Evolutionary conservation across 768 basidiomycete species (phyloP).

Genomic region (Tephrocybe rancida): DNA sequence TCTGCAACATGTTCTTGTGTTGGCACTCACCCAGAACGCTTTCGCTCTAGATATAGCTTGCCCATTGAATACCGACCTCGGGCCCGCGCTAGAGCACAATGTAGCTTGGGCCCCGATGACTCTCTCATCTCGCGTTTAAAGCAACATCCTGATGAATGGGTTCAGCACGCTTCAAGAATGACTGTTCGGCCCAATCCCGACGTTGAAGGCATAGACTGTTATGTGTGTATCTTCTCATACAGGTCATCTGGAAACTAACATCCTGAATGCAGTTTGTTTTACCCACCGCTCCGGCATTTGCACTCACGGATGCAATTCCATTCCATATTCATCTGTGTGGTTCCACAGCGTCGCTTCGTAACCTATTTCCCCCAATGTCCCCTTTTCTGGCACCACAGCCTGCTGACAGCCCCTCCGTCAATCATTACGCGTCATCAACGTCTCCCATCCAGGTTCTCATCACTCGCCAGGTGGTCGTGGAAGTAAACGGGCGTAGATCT

Average conservation of each 20-base stretch:
- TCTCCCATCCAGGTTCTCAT: slow-evolving; percentile 45
- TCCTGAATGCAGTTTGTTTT: slow-evolving; percentile 1
- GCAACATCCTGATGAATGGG: slow-evolving; percentile 60
- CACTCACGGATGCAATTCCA: slow-evolving; percentile 5
- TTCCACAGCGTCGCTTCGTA: slow-evolving; percentile 42
- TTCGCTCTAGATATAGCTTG: slow-evolving; percentile 35
- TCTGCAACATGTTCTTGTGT: not conserved
- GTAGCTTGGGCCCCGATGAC: slow-evolving; percentile 42
- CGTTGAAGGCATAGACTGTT: slow-evolving; percentile 47
- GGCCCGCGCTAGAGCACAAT: slow-evolving; percentile 39
- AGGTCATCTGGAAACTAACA: not conserved
- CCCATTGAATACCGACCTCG: slow-evolving; percentile 48
- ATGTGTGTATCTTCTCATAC: slow-evolving; percentile 37
- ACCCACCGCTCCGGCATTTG: slow-evolving; percentile 1
- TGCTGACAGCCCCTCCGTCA: slow-evolving; percentile 9
- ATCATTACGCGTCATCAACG: slow-evolving; percentile 10
- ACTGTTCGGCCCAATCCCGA: slow-evolving; percentile 30
- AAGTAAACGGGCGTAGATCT: slow-evolving; percentile 38
- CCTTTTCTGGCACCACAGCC: slow-evolving; percentile 19
- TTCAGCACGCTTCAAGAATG: slow-evolving; percentile 45
- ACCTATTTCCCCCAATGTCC: slow-evolving; percentile 37
- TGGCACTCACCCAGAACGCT: not conserved
- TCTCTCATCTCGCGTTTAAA: slow-evolving; percentile 54
- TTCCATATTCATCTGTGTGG: slow-evolving; percentile 57
- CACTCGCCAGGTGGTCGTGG: slow-evolving; percentile 46